Evolutionary conservation across 2,329 filamentous ascomycete species (phyloP).

Genomic region (Pseudocercospora crystallina): DNA sequence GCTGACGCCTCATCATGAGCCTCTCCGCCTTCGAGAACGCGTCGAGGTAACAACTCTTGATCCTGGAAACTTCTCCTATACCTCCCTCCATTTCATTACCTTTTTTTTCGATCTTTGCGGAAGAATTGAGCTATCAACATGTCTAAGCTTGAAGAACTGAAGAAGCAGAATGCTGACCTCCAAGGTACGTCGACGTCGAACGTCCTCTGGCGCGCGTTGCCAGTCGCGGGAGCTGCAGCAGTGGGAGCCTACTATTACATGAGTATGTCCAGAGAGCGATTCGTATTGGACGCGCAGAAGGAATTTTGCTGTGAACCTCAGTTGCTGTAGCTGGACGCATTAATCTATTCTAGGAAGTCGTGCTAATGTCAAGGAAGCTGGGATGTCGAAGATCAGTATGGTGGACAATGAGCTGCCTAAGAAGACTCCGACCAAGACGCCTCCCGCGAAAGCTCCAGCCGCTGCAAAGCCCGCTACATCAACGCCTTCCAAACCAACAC

Average conservation of each 20-base stretch:
- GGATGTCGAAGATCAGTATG: slow-evolving; percentile 35
- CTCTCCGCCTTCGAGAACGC: background rate
- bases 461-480: slow-evolving; percentile 14
- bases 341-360: background rate
- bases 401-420: slow-evolving; percentile 34
- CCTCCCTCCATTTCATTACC: background rate
- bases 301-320: background rate
- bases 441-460: slow-evolving; percentile 1
- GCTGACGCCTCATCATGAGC: slow-evolving; percentile 9
- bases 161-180: slow-evolving; percentile 43
- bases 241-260: slow-evolving; percentile 12
- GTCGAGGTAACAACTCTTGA: background rate
- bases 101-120: background rate
- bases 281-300: background rate
- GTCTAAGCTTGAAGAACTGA: slow-evolving; percentile 37
- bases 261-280: slow-evolving; percentile 9
- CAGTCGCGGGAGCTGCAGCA: slow-evolving; percentile 10
- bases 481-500: slow-evolving; percentile 19
- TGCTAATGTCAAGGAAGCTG: slow-evolving; percentile 19
- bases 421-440: slow-evolving; percentile 21
- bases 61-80: background rate
- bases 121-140: slow-evolving; percentile 5
- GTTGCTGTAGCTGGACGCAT: background rate
- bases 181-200: slow-evolving; percentile 36
- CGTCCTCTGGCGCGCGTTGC: slow-evolving; percentile 5